Evolutionary conservation across 2,329 filamentous ascomycete species (phyloP).

Genomic region (Colletotrichum sp.): DNA sequence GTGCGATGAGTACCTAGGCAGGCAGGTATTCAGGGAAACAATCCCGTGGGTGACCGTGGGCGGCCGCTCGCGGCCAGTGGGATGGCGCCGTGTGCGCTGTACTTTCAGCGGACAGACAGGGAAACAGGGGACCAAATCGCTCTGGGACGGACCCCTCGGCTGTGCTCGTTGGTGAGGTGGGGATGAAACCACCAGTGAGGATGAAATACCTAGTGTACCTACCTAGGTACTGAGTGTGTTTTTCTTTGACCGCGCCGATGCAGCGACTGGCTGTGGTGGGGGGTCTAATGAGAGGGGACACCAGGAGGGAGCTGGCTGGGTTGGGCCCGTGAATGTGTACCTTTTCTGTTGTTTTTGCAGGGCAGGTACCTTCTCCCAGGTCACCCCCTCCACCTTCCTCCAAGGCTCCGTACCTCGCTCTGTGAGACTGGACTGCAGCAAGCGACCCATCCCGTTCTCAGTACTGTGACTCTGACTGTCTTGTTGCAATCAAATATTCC

Average conservation of each 20-base stretch:
- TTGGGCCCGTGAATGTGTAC: not conserved
- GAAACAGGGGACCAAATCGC: not conserved
- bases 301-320: not conserved
- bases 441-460: not conserved
- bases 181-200: constrained; percentile 14
- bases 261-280: not conserved
- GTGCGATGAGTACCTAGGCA: not conserved
- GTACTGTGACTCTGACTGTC: not conserved
- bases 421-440: not conserved
- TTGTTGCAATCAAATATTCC: constrained; percentile 14
- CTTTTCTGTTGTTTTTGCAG: not conserved
- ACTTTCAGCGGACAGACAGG: constrained; percentile 3
- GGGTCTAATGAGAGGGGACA: not conserved
- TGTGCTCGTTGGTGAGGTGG: constrained; percentile 4
- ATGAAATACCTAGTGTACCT: not conserved
- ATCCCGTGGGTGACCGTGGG: not conserved
- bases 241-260: not conserved
- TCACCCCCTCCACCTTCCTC: not conserved
- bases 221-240: not conserved
- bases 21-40: not conserved
- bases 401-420: not conserved
- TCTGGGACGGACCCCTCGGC: constrained; percentile 1
- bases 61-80: not conserved
- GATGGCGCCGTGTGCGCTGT: not conserved
- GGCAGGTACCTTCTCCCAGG: not conserved